phyloP scores from a whole-genome alignment of 768 basidiomycete genomes.

The Auriscalpium microsporum region DNA sequence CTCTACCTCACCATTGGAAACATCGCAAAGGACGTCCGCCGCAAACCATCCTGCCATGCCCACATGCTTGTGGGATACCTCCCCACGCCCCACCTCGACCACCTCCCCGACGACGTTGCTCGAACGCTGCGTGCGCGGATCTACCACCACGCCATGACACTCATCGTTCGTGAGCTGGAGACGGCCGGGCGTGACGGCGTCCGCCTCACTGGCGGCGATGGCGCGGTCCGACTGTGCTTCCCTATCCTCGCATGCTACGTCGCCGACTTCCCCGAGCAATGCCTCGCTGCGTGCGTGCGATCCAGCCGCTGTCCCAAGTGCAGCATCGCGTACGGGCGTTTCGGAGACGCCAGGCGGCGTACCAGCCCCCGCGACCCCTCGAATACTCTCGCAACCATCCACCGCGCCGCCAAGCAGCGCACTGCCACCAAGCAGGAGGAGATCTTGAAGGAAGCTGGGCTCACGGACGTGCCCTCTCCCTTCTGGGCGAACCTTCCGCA shows the following conservation, averaged over 20 bases:
- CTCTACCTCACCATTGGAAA: constrained; percentile 38
- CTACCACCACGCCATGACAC: constrained; percentile 30
- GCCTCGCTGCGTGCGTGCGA: constrained; percentile 24
- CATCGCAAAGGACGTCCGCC: constrained; percentile 31
- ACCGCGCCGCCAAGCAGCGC: not conserved
- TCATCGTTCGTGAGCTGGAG: constrained; percentile 26
- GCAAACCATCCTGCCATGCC: constrained; percentile 27
- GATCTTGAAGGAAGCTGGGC: constrained; percentile 5
- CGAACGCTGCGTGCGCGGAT: constrained; percentile 15
- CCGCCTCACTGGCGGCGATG: constrained; percentile 29
- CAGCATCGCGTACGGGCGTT: not conserved
- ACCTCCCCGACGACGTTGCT: constrained; percentile 12
- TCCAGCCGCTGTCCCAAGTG: constrained; percentile 15
- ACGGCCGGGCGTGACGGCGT: constrained; percentile 25
- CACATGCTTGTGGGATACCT: constrained; percentile 33
- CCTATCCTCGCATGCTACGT: constrained; percentile 34
- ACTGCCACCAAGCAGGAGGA: not conserved
- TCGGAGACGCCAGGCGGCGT: constrained; percentile 3
- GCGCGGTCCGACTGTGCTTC: constrained; percentile 20
- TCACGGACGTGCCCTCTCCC: constrained; percentile 18
- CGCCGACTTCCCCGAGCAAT: constrained; percentile 39
- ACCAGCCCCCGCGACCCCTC: not conserved
- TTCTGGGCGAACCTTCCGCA: constrained; percentile 27
- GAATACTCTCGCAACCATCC: not conserved
- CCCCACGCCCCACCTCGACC: constrained; percentile 25